Evolutionary conservation across 805 yeast species (phyloP).

Genomic region (Jamesozyma piceae): DNA sequence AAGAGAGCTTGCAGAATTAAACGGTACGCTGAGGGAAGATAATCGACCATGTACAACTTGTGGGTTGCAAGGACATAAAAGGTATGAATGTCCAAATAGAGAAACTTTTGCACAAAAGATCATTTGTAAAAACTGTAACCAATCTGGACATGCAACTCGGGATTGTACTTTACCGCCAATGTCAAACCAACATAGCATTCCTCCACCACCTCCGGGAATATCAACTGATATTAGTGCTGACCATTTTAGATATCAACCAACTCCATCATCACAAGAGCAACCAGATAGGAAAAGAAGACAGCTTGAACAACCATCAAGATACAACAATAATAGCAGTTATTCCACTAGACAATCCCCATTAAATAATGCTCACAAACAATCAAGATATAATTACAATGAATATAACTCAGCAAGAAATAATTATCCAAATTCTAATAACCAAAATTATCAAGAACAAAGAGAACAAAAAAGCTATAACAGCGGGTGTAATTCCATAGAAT

Average conservation of each 20-base stretch:
- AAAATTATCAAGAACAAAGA: not conserved
- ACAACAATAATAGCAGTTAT: not conserved
- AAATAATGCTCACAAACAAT: not conserved
- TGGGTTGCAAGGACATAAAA: constrained; percentile 57
- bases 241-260: not conserved
- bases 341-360: not conserved
- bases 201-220: constrained; percentile 1
- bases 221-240: not conserved
- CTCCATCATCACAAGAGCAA: not conserved
- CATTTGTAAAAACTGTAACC: constrained; percentile 72
- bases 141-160: constrained; percentile 75
- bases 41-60: constrained; percentile 55
- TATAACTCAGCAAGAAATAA: not conserved
- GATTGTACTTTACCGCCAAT: constrained; percentile 50
- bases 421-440: not conserved
- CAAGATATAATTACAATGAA: not conserved
- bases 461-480: not conserved
- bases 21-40: constrained; percentile 88
- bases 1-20: constrained; percentile 82
- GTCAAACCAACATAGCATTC: constrained; percentile 5
- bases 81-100: constrained; percentile 54
- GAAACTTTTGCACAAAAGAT: constrained; percentile 44
- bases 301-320: not conserved
- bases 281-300: constrained; percentile 1
- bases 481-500: not conserved